phyloP scores from a whole-genome alignment of 2,329 filamentous ascomycete species.

The Stemphylium vesicarium region DNA sequence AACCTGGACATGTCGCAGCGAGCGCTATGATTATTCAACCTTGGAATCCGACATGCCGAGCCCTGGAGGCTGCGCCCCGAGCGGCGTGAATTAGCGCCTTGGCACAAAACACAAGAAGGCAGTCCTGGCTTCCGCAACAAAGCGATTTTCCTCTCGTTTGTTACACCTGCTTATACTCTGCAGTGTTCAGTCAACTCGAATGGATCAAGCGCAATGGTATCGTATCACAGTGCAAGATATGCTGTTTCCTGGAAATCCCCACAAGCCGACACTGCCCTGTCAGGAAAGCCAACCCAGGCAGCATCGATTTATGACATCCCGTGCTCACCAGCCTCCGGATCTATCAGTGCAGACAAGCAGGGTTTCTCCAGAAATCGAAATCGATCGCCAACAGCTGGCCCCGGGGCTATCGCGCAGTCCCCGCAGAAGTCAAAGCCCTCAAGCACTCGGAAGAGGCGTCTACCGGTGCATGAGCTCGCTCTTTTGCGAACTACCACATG shows the following conservation, averaged over 20 bases:
- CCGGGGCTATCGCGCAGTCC: background rate
- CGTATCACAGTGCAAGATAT: background rate
- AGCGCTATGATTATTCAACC: too few species aligned
- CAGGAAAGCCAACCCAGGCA: background rate
- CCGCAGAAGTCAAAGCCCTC: background rate
- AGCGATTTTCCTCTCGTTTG: too few species aligned
- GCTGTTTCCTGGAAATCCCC: too few species aligned
- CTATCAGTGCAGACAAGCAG: background rate
- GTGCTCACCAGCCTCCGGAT: background rate
- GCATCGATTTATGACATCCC: background rate
- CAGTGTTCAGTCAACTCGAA: background rate
- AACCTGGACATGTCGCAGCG: too few species aligned
- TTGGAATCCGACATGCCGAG: background rate
- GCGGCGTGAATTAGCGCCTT: background rate
- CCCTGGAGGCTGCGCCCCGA: background rate
- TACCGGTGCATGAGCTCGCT: slow-evolving; percentile 36
- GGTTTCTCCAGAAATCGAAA: background rate
- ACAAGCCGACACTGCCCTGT: background rate
- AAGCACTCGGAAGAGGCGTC: slow-evolving; percentile 25
- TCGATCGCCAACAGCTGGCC: background rate
- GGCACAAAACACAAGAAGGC: background rate
- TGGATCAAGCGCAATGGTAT: background rate
- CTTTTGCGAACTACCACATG: slow-evolving; percentile 36
- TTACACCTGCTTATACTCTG: background rate
- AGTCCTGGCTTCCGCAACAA: background rate